Evolutionary conservation across 192 early-diverging fungal genomes (phyloP).

Genomic region (Podochytrium sp.): DNA sequence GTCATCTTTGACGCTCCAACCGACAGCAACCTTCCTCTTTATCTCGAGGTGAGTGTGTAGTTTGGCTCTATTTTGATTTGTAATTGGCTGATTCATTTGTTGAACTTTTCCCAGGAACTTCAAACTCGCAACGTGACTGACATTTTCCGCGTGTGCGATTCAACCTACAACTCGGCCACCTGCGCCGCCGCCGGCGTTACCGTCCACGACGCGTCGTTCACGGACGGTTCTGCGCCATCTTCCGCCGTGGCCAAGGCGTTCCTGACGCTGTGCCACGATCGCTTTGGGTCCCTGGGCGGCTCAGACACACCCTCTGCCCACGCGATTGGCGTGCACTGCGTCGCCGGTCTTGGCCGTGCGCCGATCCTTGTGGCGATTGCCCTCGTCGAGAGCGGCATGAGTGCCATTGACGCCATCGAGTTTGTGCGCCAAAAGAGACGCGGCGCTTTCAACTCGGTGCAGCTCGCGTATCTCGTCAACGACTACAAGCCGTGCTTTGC

Average conservation of each 20-base stretch:
- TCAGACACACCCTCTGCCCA: background rate
- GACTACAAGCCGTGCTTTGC: slow-evolving; percentile 18
- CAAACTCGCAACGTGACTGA: slow-evolving; percentile 66
- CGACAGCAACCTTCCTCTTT: slow-evolving; percentile 67
- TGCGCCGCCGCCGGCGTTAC: slow-evolving; percentile 62
- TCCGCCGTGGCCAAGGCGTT: slow-evolving; percentile 61
- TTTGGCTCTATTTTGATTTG: slow-evolving; percentile 17
- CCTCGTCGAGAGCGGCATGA: slow-evolving; percentile 76
- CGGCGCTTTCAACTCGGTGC: slow-evolving; percentile 75
- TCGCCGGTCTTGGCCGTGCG: slow-evolving; percentile 70
- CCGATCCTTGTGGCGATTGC: slow-evolving; percentile 78
- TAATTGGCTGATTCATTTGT: background rate
- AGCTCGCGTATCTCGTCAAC: slow-evolving; percentile 67
- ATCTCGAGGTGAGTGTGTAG: slow-evolving; percentile 69
- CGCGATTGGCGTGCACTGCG: slow-evolving; percentile 69
- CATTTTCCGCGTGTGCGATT: slow-evolving; percentile 84
- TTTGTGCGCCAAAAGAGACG: slow-evolving; percentile 69
- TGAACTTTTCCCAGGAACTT: slow-evolving; percentile 67
- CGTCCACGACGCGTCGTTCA: slow-evolving; percentile 49
- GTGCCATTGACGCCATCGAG: slow-evolving; percentile 71
- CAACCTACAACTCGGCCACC: slow-evolving; percentile 69
- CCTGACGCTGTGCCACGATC: slow-evolving; percentile 64
- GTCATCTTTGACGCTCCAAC: slow-evolving; percentile 80
- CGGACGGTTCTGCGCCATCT: slow-evolving; percentile 56
- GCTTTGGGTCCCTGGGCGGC: slow-evolving; percentile 41